Percentiles rank a stretch among this genome's conserved stretches.
phyloP scores from a whole-genome alignment of 305 asterid species.

The Fraxinus angustifolia region DNA sequence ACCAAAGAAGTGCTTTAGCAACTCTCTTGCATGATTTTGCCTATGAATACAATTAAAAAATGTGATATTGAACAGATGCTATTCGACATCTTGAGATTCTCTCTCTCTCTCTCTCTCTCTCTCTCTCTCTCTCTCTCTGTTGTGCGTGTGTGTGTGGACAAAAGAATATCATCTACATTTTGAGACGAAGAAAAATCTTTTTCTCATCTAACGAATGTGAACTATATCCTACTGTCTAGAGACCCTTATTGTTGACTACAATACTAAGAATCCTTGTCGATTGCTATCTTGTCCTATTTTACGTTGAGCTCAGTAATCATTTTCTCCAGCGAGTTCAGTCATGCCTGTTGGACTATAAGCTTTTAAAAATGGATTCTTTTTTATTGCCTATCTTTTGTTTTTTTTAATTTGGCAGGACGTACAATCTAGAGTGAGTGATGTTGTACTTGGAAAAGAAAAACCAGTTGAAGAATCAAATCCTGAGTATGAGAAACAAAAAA shows the following conservation, averaged over 20 bases:
- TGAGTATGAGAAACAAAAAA: conserved; percentile 82
- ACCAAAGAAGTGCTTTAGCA: conserved; percentile 12
- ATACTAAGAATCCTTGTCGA: background rate
- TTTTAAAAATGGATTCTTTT: background rate
- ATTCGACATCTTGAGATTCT: background rate
- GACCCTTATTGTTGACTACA: background rate
- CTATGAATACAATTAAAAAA: conserved; percentile 4
- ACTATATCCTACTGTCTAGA: background rate
- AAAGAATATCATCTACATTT: background rate
- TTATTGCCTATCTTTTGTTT: too few species aligned
- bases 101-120: too few species aligned
- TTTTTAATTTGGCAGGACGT: conserved; percentile 57
- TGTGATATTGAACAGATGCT: conserved; percentile 17
- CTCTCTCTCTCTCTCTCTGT: too few species aligned
- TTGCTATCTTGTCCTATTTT: background rate
- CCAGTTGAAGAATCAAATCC: conserved; percentile 93
- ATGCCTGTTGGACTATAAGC: conserved; percentile 8
- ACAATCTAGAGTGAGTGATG: conserved; percentile 91
- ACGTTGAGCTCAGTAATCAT: background rate
- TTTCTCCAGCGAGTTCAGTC: background rate
- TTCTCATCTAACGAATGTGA: background rate
- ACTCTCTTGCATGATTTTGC: background rate
- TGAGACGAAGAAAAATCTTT: background rate
- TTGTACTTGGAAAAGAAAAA: conserved; percentile 93
- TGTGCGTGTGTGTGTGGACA: too few species aligned